These are phyloP conservation scores for Leishmania aethiopica DNA, from an alignment of 208 protist species.

Conservation along the genomic window DNA sequence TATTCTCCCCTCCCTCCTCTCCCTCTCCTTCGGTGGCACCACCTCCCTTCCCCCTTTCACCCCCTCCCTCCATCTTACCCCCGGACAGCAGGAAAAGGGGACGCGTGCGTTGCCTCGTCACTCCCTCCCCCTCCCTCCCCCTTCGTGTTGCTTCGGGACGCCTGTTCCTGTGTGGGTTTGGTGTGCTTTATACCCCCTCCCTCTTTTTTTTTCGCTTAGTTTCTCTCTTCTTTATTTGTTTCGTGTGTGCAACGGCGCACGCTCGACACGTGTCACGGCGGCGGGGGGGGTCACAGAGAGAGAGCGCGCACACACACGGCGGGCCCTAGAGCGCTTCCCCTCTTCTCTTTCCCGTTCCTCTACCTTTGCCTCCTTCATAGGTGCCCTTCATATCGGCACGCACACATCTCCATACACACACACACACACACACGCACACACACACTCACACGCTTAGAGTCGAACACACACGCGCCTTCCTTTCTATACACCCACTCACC, in stretches of 20 bases:
- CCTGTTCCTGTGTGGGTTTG: not conserved
- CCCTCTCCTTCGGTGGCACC: not conserved
- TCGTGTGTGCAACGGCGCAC: too few relatives aligned
- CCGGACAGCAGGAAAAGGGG: not conserved
- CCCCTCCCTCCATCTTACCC: not conserved
- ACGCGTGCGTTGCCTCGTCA: not conserved
- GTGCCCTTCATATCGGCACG: not conserved
- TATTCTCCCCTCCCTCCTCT: too few relatives aligned
- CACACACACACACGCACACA: not conserved
- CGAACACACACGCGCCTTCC: not conserved
- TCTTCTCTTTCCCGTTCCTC: not conserved
- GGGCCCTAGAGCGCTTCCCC: not conserved
- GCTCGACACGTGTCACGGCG: too few relatives aligned
- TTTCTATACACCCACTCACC: not conserved
- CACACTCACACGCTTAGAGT: not conserved
- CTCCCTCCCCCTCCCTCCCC: not conserved
- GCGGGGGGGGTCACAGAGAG: too few relatives aligned
- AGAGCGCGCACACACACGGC: not conserved
- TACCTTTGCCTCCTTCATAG: not conserved
- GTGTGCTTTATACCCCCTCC: not conserved
- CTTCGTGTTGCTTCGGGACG: constrained; percentile 2
- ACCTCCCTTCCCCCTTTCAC: not conserved
- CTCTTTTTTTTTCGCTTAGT: not conserved
- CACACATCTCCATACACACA: not conserved
- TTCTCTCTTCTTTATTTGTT: not conserved